Evolutionary conservation across 495 filamentous ascomycete species (phyloP).

Genomic region (Clohesyomyces aquaticus): DNA sequence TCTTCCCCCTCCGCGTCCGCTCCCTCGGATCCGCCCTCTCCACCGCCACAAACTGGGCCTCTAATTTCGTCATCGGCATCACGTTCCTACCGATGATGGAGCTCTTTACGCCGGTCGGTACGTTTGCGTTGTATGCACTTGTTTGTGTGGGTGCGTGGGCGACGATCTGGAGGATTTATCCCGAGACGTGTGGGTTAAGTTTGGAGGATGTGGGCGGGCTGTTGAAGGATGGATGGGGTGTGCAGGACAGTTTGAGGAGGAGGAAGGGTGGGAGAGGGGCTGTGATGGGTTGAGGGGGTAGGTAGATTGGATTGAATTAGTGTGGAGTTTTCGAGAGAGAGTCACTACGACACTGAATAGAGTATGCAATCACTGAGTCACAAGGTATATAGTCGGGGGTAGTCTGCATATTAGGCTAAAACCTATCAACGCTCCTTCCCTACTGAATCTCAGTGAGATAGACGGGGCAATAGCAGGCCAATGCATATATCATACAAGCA

Average conservation of each 20-base stretch:
- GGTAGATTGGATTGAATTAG: too few species aligned
- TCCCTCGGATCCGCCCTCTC: slow-evolving; percentile 79
- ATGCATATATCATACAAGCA: too few species aligned
- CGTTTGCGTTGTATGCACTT: slow-evolving; percentile 74
- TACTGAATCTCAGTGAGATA: too few species aligned
- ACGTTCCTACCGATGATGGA: slow-evolving; percentile 90
- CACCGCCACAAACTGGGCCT: slow-evolving; percentile 86
- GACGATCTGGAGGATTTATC: slow-evolving; percentile 72
- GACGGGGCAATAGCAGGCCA: too few species aligned
- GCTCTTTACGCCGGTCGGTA: slow-evolving; percentile 70
- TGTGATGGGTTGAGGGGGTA: background rate
- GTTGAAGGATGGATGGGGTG: slow-evolving; percentile 76
- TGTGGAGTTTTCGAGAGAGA: too few species aligned
- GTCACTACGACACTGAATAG: too few species aligned
- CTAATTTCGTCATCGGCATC: slow-evolving; percentile 84
- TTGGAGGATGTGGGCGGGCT: slow-evolving; percentile 80
- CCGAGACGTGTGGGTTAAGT: slow-evolving; percentile 78
- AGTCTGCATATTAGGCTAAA: too few species aligned
- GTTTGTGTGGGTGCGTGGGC: slow-evolving; percentile 71
- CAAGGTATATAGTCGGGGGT: too few species aligned
- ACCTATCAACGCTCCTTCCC: too few species aligned
- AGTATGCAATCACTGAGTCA: too few species aligned
- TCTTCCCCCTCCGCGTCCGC: slow-evolving; percentile 83
- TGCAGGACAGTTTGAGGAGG: slow-evolving; percentile 50
- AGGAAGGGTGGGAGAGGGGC: slow-evolving; percentile 4